A percentile compares a stretch with the other conserved stretches of the same genome.
These are phyloP conservation scores for Coemansia sp. DNA, from an alignment of 192 early-diverging fungal genomes.

Conservation along the genomic window DNA sequence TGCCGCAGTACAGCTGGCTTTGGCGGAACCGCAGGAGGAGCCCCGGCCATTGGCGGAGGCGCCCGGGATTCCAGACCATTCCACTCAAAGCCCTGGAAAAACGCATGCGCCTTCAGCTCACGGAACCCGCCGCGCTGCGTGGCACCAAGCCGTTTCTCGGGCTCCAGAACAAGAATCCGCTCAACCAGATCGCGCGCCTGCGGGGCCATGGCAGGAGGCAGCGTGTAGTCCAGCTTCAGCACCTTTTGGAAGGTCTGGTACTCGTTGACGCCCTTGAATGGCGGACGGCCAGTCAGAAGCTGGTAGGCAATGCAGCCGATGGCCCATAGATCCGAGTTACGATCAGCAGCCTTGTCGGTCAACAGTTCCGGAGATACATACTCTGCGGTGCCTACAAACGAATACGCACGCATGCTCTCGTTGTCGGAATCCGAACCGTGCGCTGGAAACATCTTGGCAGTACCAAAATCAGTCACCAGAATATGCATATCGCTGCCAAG, in stretches of 20 bases:
- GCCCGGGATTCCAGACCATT: slow-evolving; percentile 39
- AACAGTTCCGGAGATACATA: slow-evolving; percentile 97
- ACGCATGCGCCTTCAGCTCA: slow-evolving; percentile 72
- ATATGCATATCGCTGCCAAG: slow-evolving; percentile 89
- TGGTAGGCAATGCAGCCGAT: slow-evolving; percentile 92
- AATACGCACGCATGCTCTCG: slow-evolving; percentile 62
- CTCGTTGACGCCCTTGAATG: slow-evolving; percentile 93
- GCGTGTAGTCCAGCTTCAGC: slow-evolving; percentile 79
- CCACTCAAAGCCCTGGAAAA: slow-evolving; percentile 85
- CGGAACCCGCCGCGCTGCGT: slow-evolving; percentile 56
- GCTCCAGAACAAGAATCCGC: slow-evolving; percentile 68
- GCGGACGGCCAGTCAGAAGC: slow-evolving; percentile 82
- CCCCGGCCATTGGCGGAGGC: slow-evolving; percentile 41
- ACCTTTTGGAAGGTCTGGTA: slow-evolving; percentile 98
- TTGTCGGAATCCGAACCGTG: slow-evolving; percentile 11
- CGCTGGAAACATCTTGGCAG: slow-evolving; percentile 62
- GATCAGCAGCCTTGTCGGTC: slow-evolving; percentile 80
- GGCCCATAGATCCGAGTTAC: slow-evolving; percentile 80
- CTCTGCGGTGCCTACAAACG: slow-evolving; percentile 99
- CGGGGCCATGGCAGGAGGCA: slow-evolving; percentile 75
- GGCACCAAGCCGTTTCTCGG: slow-evolving; percentile 64
- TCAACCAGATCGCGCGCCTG: slow-evolving; percentile 76
- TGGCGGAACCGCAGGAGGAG: slow-evolving; percentile 45
- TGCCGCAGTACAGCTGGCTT: slow-evolving; percentile 46
- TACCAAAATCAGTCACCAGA: slow-evolving; percentile 95